Percentiles rank a stretch among this genome's conserved stretches.
Evolutionary conservation across 495 filamentous ascomycete genomes (phyloP).

Genomic region (Amorphotheca resinae): DNA sequence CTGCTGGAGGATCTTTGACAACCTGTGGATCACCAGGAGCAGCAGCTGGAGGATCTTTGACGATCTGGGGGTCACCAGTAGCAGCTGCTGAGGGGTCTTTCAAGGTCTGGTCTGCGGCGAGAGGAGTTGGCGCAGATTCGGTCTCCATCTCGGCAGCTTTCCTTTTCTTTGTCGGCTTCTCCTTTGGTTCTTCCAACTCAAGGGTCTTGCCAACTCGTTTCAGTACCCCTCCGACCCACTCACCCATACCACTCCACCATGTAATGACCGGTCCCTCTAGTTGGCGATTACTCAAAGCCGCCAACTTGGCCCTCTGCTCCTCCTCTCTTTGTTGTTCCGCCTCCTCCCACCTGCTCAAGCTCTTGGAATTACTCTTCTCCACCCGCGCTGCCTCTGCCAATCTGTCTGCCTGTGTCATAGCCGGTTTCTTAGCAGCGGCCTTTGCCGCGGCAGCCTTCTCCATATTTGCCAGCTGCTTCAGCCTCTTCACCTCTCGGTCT

Average conservation of each 20-base stretch:
- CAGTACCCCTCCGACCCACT: conserved; percentile 63
- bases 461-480: conserved; percentile 72
- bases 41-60: too few relatives aligned
- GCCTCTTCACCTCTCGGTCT: conserved; percentile 66
- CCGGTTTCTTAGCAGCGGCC: conserved; percentile 57
- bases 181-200: conserved; percentile 43
- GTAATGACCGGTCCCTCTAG: conserved; percentile 83
- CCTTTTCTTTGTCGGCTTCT: conserved; percentile 37
- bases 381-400: conserved; percentile 71
- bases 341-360: conserved; percentile 87
- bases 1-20: too few relatives aligned
- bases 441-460: conserved; percentile 72
- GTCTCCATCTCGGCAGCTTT: conserved; percentile 23
- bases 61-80: too few relatives aligned
- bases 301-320: conserved; percentile 66
- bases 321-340: conserved; percentile 77
- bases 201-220: conserved; percentile 55
- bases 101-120: too few relatives aligned
- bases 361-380: conserved; percentile 78
- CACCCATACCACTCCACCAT: conserved; percentile 81
- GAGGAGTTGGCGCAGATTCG: too few relatives aligned
- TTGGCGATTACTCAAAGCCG: conserved; percentile 71
- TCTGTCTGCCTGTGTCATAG: conserved; percentile 83
- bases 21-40: too few relatives aligned
- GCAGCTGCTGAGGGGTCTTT: too few relatives aligned